A percentile compares a stretch with the other conserved stretches of the same genome.
These are phyloP conservation scores for Penicillium lagena DNA, from an alignment of 495 filamentous ascomycete species.

Conservation along the genomic window DNA sequence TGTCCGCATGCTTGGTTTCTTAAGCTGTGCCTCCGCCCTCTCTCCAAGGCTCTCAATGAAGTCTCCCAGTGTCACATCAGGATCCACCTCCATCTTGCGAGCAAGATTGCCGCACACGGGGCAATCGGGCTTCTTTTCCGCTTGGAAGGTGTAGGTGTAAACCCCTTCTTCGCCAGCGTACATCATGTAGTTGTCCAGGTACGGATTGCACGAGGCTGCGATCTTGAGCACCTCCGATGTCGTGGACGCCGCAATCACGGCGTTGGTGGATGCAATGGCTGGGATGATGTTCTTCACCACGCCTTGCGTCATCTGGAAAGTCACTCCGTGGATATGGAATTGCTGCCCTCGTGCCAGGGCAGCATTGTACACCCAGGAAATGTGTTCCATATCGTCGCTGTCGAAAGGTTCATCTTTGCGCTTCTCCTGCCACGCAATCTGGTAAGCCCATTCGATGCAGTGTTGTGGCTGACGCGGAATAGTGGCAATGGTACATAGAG, in stretches of 20 bases:
- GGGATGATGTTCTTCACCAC: slow-evolving; percentile 99
- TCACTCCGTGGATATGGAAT: slow-evolving; percentile 89
- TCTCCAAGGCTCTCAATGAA: slow-evolving; percentile 82
- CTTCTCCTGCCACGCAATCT: slow-evolving; percentile 67
- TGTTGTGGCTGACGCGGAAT: slow-evolving; percentile 97
- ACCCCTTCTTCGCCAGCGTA: slow-evolving; percentile 92
- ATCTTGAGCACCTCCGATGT: slow-evolving; percentile 98
- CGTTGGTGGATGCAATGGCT: slow-evolving; percentile 96
- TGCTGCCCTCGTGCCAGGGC: slow-evolving; percentile 73
- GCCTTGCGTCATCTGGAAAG: slow-evolving; percentile 94
- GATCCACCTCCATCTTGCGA: slow-evolving; percentile 63
- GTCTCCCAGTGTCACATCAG: slow-evolving; percentile 67
- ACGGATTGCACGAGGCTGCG: slow-evolving; percentile 71
- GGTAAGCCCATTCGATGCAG: slow-evolving; percentile 98
- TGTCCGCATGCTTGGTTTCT: slow-evolving; percentile 83
- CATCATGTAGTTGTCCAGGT: slow-evolving; percentile 97
- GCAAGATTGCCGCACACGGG: slow-evolving; percentile 87
- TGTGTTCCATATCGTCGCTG: slow-evolving; percentile 94
- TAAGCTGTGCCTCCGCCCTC: slow-evolving; percentile 76
- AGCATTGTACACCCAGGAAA: slow-evolving; percentile 91
- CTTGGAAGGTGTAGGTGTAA: slow-evolving; percentile 95
- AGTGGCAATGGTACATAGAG: slow-evolving; percentile 92
- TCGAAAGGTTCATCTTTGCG: slow-evolving; percentile 64
- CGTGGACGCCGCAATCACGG: slow-evolving; percentile 88
- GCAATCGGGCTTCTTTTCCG: slow-evolving; percentile 86